Base-by-base conservation (phyloP, 345 rosid genomes). In the Nasturtium officinale region DNA sequence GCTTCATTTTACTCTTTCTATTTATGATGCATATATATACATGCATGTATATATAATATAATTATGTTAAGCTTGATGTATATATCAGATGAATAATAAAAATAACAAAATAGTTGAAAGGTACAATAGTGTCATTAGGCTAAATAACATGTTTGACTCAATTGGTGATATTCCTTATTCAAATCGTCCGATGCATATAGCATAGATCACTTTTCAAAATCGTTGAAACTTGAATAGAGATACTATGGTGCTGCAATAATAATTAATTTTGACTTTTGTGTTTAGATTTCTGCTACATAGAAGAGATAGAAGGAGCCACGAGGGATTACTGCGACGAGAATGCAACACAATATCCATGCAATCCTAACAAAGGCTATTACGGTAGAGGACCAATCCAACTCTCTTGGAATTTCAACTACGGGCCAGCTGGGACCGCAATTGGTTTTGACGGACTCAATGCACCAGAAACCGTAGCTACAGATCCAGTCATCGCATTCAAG, bases 311-410 rank as follows among this genome's bases (percentile, higher is more conserved):
- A 1, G 90, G 88, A 30, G 61, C 86, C 3, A 64, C 80, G 3
- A 48, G 29, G 10, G 72, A 82, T 68, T 85, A 87, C 62, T 88
- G 90, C 61, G 81, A 86, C 5, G 73, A 73, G 67, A 51, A 52
- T 5, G 69, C 67, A 55, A 82, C 78, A 2, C 78, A 82, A 15
- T 88, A 81, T 51, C 89, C 88, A 9, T 87, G 97, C 76, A 81
- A 57, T 52, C 77, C 88, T 0, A 75, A 64, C 62, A 85, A 87
- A 79, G 72, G 73, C 8, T 90, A 90, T 80, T 82, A 66, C 30
- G 95, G 97, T 0, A 80, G 90, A 0, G 91, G 96, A 48, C 89
- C 90, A 0, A 69, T 88, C 63, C 93, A 87, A 69, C 82, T 88
- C 52, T 63, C 94, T 2, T 73, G 96, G 86, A 90, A 90, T 47